Conservation (phyloP, 371 early-diverging fungal genomes). For the Zychaea mexicana region DNA sequence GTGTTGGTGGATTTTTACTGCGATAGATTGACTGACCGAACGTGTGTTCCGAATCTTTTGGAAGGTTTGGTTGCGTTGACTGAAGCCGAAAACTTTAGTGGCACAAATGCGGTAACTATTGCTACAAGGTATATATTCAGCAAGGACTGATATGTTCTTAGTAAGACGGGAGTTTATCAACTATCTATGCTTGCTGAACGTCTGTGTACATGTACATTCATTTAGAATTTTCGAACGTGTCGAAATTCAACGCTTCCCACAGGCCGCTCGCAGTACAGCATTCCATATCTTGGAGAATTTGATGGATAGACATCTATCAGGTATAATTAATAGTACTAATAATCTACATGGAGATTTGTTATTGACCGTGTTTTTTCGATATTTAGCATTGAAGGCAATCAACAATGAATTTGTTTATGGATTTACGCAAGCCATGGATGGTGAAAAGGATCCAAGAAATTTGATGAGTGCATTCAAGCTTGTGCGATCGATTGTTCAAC, state of each 20-base stretch:
- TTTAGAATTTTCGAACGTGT: constrained; percentile 56
- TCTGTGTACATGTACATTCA: background rate
- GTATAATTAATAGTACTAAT: constrained; percentile 5
- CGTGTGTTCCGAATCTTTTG: constrained; percentile 71
- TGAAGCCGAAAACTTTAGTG: constrained; percentile 59
- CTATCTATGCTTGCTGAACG: too few relatives aligned
- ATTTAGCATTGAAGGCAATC: constrained; percentile 39
- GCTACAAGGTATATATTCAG: constrained; percentile 48
- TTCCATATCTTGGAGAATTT: constrained; percentile 49
- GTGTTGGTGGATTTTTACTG: constrained; percentile 80
- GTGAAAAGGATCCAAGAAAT: constrained; percentile 98
- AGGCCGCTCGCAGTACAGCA: constrained; percentile 49
- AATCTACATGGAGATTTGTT: background rate
- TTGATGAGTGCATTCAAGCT: constrained; percentile 84
- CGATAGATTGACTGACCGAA: constrained; percentile 73
- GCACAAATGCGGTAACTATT: constrained; percentile 56
- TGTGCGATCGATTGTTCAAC: constrained; percentile 61
- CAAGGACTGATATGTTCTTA: background rate
- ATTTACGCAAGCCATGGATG: constrained; percentile 89
- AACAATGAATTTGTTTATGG: constrained; percentile 79
- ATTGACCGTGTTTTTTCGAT: background rate
- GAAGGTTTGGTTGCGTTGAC: constrained; percentile 68
- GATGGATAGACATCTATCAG: constrained; percentile 31
- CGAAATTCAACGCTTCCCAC: constrained; percentile 65
- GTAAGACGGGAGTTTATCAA: too few relatives aligned